Conservation (phyloP, 2,329 filamentous ascomycete genomes). For the Penicillium olsonii region DNA sequence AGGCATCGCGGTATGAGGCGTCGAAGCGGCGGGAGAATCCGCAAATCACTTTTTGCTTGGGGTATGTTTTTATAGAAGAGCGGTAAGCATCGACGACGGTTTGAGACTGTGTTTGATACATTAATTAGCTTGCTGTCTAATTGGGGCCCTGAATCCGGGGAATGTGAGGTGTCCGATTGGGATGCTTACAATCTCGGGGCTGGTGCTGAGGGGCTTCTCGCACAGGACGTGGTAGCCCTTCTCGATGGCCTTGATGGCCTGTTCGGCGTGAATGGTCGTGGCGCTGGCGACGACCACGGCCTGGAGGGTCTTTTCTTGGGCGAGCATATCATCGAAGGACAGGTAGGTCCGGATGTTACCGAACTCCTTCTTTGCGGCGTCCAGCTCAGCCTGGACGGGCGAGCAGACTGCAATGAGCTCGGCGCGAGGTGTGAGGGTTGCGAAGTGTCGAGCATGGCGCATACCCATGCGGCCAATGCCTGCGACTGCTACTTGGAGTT, state of each 20-base stretch:
- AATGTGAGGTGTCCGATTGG: not conserved
- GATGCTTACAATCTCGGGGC: conserved; percentile 15
- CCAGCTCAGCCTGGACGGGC: conserved; percentile 44
- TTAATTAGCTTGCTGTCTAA: too few species aligned
- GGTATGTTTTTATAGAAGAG: conserved; percentile 53
- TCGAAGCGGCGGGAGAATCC: conserved; percentile 67
- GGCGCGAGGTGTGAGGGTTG: conserved; percentile 48
- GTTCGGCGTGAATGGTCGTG: conserved; percentile 57
- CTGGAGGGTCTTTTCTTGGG: conserved; percentile 50
- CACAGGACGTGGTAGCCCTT: conserved; percentile 56
- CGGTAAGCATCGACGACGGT: conserved; percentile 54
- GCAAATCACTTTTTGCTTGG: conserved; percentile 59
- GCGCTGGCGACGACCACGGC: conserved; percentile 56
- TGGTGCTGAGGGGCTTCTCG: conserved; percentile 45
- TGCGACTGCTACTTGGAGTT: conserved; percentile 9
- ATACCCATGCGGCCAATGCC: conserved; percentile 31
- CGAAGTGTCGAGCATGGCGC: conserved; percentile 50
- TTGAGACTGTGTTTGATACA: conserved; percentile 60
- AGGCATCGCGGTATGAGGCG: conserved; percentile 61
- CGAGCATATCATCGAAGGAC: conserved; percentile 56
- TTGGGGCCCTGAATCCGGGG: not conserved
- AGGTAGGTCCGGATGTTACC: conserved; percentile 53
- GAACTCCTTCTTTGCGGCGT: conserved; percentile 51
- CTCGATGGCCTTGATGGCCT: conserved; percentile 58
- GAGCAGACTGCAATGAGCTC: conserved; percentile 51